These are phyloP conservation scores for Chalaropsis ovoidea DNA, from an alignment of 2,329 filamentous ascomycete genomes.

Conservation along the genomic window DNA sequence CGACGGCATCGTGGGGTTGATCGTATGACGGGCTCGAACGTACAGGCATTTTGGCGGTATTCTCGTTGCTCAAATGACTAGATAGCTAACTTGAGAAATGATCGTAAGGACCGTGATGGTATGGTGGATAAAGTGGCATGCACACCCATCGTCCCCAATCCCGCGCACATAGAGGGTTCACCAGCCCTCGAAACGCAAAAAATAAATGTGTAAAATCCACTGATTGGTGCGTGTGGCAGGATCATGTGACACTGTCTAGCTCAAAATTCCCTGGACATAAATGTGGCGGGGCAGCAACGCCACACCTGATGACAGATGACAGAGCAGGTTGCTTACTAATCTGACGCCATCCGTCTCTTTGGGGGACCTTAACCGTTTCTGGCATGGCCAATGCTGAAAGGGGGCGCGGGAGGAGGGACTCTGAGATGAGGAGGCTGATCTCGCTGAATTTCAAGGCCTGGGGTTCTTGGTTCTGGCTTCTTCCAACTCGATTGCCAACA, in stretches of 20 bases:
- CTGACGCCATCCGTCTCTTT: conserved; percentile 16
- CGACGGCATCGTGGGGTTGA: conserved; percentile 17
- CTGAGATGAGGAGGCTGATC: conserved; percentile 18
- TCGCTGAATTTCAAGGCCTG: not conserved
- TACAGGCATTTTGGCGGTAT: conserved; percentile 26
- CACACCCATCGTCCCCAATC: conserved; percentile 17
- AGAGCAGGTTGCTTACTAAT: conserved; percentile 11
- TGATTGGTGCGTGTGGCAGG: conserved; percentile 19
- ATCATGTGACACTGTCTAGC: conserved; percentile 17
- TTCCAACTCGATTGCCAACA: not conserved
- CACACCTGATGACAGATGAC: conserved; percentile 1
- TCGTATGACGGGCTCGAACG: conserved; percentile 21
- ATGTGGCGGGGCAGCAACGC: conserved; percentile 13
- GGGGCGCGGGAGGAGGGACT: conserved; percentile 14
- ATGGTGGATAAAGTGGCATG: conserved; percentile 25
- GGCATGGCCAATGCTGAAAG: conserved; percentile 15
- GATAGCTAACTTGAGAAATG: conserved; percentile 25
- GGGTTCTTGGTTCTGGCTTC: conserved; percentile 9
- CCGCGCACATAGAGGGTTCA: conserved; percentile 23
- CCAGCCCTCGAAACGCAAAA: conserved; percentile 23
- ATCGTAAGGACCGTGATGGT: conserved; percentile 23
- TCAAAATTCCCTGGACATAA: not conserved
- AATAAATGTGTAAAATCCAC: conserved; percentile 24
- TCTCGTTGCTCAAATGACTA: conserved; percentile 26
- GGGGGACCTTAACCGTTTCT: conserved; percentile 9